Base-by-base conservation (phyloP, 2,329 filamentous ascomycete genomes). In the Fusarium sp. region DNA sequence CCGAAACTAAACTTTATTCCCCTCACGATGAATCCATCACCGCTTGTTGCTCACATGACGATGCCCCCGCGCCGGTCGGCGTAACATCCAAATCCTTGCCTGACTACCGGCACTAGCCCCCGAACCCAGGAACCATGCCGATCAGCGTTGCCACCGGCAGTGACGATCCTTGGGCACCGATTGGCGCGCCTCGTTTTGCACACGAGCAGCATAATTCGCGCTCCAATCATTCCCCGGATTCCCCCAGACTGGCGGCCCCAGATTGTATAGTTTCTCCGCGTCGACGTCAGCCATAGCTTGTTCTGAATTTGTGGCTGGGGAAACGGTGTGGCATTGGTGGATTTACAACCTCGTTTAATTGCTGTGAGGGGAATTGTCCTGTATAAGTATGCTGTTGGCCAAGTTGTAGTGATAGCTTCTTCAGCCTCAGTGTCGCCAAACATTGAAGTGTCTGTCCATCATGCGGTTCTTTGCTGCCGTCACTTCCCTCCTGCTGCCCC, bases 191-290 rank as follows among this genome's bases (percentile, higher is more conserved):
- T 70, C 55, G 13, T 27, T 15, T 18, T 28, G 36, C 40, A 8
- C n/a, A 55, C 31, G 31, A 34, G 3, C 16, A 47, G 27, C 28
- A 18, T 41, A 27, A 51, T 52, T 70, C 48, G 18, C 68, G 68
- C 68, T 46, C 68, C 68, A 70, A 71, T 70, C 68, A 70, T 16
- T 48, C 51, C 55, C 60, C 43, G 34, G 50, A 58, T 68, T 58
- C 52, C 64, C 47, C 67, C 67, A 68, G 67, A 54, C 27, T 39
- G 15, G 51, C 37, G 46, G 43, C 39, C 67, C 63, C 54, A 39
- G 67, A 60, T 16, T 59, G 43, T 67, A 53, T 31, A 51, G 65
- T 65, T 54, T 65, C 63, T 70, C 64, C 67, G 63, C 67, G 44
- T 67, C 46, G 10, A 44, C 39, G 27, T 46, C 51, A 16, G 40